Conservation (phyloP, 75 land plant species). For the Pinus taeda region DNA sequence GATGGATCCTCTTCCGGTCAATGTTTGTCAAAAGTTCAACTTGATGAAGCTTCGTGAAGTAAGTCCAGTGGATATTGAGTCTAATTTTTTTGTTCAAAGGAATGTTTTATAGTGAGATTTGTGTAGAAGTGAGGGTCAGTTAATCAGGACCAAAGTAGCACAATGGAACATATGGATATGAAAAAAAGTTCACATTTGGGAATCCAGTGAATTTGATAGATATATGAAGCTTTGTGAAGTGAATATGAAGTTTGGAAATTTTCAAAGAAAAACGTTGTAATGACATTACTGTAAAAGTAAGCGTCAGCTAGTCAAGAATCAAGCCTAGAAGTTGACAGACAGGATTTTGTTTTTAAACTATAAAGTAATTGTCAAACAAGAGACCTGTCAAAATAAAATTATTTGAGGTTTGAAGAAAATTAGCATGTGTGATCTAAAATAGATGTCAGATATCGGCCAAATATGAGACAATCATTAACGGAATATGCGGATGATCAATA, state of each 20-base stretch:
- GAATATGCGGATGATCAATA: not conserved
- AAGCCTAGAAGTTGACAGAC: not conserved
- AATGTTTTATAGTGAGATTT: not conserved
- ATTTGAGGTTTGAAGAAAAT: too few species aligned
- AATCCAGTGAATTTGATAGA: too few species aligned
- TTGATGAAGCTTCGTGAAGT: constrained; percentile 61
- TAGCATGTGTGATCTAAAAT: not conserved
- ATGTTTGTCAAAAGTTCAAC: constrained; percentile 39
- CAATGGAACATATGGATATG: not conserved
- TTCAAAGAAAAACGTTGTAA: too few species aligned
- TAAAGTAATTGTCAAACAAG: too few species aligned
- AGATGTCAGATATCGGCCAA: not conserved
- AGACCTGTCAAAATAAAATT: too few species aligned
- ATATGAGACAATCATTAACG: not conserved
- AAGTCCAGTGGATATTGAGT: constrained; percentile 12
- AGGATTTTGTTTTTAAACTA: not conserved
- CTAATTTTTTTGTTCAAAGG: not conserved
- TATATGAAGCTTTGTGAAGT: too few species aligned
- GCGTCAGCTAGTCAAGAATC: not conserved
- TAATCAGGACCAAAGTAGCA: not conserved
- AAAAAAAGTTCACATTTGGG: not conserved
- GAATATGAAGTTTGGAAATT: too few species aligned
- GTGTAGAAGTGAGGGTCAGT: not conserved
- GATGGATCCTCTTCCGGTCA: constrained; percentile 78
- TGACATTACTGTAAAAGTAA: too few species aligned